These are phyloP conservation scores for Petasospora fabianii DNA, from an alignment of 1,139 yeast species.

Conservation along the genomic window DNA sequence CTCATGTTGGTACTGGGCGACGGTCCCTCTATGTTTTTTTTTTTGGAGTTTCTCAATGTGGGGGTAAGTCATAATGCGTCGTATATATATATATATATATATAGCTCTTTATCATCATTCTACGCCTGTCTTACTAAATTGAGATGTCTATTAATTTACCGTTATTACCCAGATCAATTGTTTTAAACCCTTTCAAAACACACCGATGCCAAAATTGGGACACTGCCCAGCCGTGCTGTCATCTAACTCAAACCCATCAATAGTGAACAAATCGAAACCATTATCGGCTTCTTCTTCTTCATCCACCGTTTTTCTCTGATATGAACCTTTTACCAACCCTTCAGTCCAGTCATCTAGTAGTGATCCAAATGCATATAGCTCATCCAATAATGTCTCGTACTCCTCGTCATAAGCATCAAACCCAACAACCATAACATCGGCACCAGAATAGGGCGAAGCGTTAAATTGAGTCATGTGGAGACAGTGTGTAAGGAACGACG, in stretches of 20 bases:
- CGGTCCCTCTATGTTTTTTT: neutral
- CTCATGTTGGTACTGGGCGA: neutral
- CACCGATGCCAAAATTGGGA: conserved; percentile 10
- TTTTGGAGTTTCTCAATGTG: neutral
- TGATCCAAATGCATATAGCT: conserved; percentile 7
- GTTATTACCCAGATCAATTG: neutral
- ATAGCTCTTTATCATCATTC: too few relatives aligned
- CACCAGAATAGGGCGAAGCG: conserved; percentile 13
- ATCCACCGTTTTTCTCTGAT: neutral
- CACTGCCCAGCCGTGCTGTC: neutral
- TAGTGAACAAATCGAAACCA: conserved; percentile 6
- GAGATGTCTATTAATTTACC: neutral
- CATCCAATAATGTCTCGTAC: conserved; percentile 9
- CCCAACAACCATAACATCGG: conserved; percentile 15
- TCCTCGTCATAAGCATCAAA: conserved; percentile 17
- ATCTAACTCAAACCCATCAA: conserved; percentile 4
- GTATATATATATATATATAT: too few relatives aligned
- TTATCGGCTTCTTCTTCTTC: conserved; percentile 7
- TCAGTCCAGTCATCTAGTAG: conserved; percentile 14
- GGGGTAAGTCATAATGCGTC: neutral
- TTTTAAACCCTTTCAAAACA: conserved; percentile 1
- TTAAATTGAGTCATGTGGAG: conserved; percentile 14
- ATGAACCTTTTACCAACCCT: conserved; percentile 4
- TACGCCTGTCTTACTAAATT: neutral
- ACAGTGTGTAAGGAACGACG: conserved; percentile 5